Evolutionary conservation across 1,139 yeast genomes (phyloP), one percentile per base, ranked within the genome.

Genomic region (Geotrichum restrictum): DNA sequence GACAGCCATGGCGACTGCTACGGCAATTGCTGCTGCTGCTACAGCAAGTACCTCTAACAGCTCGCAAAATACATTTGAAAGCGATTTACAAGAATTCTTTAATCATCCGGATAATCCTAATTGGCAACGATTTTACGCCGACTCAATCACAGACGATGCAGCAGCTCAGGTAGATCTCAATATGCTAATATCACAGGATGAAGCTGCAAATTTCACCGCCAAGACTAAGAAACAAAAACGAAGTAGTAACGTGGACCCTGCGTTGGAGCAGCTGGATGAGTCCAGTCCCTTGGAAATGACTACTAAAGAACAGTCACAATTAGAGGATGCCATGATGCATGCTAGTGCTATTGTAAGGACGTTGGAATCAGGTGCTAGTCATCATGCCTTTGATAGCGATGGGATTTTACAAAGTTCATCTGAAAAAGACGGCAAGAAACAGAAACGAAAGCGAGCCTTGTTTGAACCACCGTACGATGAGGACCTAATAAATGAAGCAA

Each of bases 301-400:
- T 45, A 53, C 56, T 13, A 55, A 57, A 37, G 59, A 60, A 37
- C 63, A 59, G 51, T 55, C 58, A 18, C 59, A 60, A 22, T 57
- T 62, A 16, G 60, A 62, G 45, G 63, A 62, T 36, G 67, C 67
- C 5, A 59, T 64, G 54, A 49, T 61, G 34, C 64, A 63, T 40
- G 67, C 67, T 0, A 57, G 64, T 2, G 64, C 62, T 10, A 60
- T 64, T 53, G 66, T 61, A 10, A 53, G 62, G 13, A 56, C 60
- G 2, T 49, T 57, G 38, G 56, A 52, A 16, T 47, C 51, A 19
- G 52, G 49, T 6, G 49, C 34, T 36, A 34, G 38, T 36, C 49
- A 32, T 40, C 37, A 34, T 11, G 39, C 32, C 42, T 34, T 39
- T 19, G 39, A 37, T 13, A 34, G 29, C 14, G 45, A 34, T 16